Conservation (phyloP, 805 yeast genomes). For the Blastobotrys attinorum region DNA sequence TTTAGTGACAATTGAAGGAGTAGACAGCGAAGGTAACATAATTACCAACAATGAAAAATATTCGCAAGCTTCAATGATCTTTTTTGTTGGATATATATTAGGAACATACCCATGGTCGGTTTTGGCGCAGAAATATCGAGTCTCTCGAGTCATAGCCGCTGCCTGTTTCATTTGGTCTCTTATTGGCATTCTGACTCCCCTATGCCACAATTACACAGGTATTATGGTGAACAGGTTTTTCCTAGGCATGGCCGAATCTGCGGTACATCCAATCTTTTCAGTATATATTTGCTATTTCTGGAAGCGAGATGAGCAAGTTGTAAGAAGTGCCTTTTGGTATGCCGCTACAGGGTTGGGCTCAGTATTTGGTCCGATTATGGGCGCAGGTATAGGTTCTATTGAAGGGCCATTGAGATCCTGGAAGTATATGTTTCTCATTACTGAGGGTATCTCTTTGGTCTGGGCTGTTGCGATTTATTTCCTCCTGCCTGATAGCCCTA, state of each 20-base stretch:
- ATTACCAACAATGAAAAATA: conserved; percentile 20
- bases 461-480: conserved; percentile 28
- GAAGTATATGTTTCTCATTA: conserved; percentile 44
- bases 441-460: conserved; percentile 42
- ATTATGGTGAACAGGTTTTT: conserved; percentile 11
- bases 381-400: conserved; percentile 41
- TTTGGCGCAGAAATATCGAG: conserved; percentile 13
- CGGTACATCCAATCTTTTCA: conserved; percentile 9
- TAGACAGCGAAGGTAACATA: conserved; percentile 8
- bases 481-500: conserved; percentile 50
- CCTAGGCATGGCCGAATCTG: conserved; percentile 12
- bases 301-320: conserved; percentile 9
- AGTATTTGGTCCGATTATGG: conserved; percentile 31
- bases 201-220: conserved; percentile 34
- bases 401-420: conserved; percentile 36
- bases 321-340: conserved; percentile 11
- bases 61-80: conserved; percentile 48
- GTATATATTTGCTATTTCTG: conserved; percentile 8
- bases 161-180: conserved; percentile 33
- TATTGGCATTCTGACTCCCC: conserved; percentile 31
- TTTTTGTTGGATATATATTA: conserved; percentile 34
- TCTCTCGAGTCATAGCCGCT: conserved; percentile 27
- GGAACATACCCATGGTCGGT: conserved; percentile 21
- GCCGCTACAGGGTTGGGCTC: conserved; percentile 28
- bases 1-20: conserved; percentile 33